Evolutionary conservation across 179 eudicot species (phyloP).

Genomic region (Beta macrorhiza): DNA sequence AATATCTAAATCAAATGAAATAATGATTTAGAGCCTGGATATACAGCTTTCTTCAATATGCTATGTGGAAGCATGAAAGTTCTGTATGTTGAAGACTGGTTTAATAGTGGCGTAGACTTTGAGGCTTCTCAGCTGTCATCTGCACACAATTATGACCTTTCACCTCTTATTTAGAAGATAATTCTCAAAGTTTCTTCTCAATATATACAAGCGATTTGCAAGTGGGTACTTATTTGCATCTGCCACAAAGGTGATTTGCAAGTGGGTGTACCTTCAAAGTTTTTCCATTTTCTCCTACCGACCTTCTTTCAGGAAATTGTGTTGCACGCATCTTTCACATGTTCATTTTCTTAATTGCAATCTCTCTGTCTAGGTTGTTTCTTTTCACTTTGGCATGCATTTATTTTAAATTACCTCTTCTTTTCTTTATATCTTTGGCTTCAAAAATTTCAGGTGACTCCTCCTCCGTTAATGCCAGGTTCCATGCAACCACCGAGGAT

Average conservation of each 20-base stretch:
- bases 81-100: no score
- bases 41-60: no score
- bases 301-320: neutral
- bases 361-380: neutral
- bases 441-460: constrained; percentile 46
- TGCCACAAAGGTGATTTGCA: neutral
- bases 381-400: neutral
- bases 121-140: no score
- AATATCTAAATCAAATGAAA: no score
- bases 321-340: neutral
- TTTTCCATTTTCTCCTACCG: neutral
- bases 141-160: neutral
- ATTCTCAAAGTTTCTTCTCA: no score
- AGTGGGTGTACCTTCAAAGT: neutral
- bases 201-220: neutral
- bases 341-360: neutral
- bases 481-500: constrained; percentile 61
- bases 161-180: neutral
- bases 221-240: neutral
- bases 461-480: constrained; percentile 59
- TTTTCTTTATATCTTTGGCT: constrained; percentile 11
- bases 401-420: neutral
- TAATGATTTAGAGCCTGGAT: neutral
- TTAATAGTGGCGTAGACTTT: neutral
- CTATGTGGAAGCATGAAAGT: no score